Evolutionary conservation across 129 eudicot genomes (phyloP), one percentile per base, ranked within the genome.

Genomic region (Helichrysum umbraculigerum): DNA sequence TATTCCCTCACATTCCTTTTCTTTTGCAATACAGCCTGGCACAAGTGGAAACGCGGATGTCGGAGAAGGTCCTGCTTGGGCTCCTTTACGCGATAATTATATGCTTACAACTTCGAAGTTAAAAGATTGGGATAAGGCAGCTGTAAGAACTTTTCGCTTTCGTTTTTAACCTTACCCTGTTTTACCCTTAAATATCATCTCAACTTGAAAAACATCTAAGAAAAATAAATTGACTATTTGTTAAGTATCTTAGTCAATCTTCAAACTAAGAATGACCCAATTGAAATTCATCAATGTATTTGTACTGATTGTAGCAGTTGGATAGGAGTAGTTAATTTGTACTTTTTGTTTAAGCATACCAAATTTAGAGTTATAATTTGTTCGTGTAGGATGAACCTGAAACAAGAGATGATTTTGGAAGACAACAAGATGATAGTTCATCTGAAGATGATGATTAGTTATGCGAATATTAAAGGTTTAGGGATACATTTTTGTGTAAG

Each of bases 81-180:
- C 97, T 80, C 97, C 98, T 35, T 80, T 94, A 65, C 96, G 96
- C 39, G 98, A 93, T 81, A 85, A 85, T 79, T 93, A 83, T 83
- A 90, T 93, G 97, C 83, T 93, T 70, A 94, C 97, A 25, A 91
- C 83, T 77, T 81, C 98, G 20, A 94, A 91, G 78, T 83, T 91
- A 70, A 94, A 94, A 69, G 89, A 90, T 70, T 91, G 93, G 98
- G 93, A 93, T 85, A 88, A 88, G 76, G 80, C 84, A 86, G 83
- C 83, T 73, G 93, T 88, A 86, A 86, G 84, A 44, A 67, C 17
- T 67, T 60, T 28, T 7, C 14, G 56, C 11, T 41, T n/a, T 42
- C 7, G 50, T 6, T 30, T 7, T 61, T 19, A 25, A 0, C 5
- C 20, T 0, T 71, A 61, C 17, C 3, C 33, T 10, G 11, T 14